Evolutionary conservation across 2,329 filamentous ascomycete species (phyloP), one percentile per base, ranked within the genome.

Genomic region (Neurospora sp.): DNA sequence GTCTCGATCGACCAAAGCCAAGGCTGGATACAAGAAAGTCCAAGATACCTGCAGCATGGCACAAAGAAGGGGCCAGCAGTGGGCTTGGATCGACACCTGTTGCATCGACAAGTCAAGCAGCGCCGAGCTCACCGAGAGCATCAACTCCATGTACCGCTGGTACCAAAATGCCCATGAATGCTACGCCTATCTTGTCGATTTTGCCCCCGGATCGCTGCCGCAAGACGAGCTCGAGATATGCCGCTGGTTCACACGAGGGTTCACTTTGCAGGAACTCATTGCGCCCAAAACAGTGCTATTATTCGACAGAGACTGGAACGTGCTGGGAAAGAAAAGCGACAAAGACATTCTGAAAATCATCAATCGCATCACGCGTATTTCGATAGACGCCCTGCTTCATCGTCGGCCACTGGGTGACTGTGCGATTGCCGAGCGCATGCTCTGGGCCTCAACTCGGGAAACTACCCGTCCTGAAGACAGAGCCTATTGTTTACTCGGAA

Each of bases 121-220:
- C 40, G 68, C 70, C 8, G 70, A 72, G 46, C 70, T 73, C 10
- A 66, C 69, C n/a, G 69, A 70, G 33, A 67, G 66, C 66, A 73
- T 73, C 66, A 71, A 70, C n/a, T 73, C 70, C 62, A 73, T 73
- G 70, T 73, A 43, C 66, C 33, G 57, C 23, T 71, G 70, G 71
- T 73, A 73, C 41, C 62, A 69, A 5, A 39, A 69, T 1, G 37
- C 70, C 17, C 6, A 19, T 0, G 33, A 66, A 17, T 73, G 71
- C 37, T 69, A 67, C 28, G 70, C 66, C 2, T 70, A 68, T 15
- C 71, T 73, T 8, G 67, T 68, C 5, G 71, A 71, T 6, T 57
- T 33, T 8, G 3, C 12, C 0, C 46, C 46, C 11, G 46, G 23
- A 5, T 33, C 46, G 3, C 12, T 8, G 46, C 46, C 23, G 19